Evolutionary conservation across 2,329 filamentous ascomycete species (phyloP), one percentile per base, ranked within the genome.

Genomic region (Pseudogymnoascus sp.): DNA sequence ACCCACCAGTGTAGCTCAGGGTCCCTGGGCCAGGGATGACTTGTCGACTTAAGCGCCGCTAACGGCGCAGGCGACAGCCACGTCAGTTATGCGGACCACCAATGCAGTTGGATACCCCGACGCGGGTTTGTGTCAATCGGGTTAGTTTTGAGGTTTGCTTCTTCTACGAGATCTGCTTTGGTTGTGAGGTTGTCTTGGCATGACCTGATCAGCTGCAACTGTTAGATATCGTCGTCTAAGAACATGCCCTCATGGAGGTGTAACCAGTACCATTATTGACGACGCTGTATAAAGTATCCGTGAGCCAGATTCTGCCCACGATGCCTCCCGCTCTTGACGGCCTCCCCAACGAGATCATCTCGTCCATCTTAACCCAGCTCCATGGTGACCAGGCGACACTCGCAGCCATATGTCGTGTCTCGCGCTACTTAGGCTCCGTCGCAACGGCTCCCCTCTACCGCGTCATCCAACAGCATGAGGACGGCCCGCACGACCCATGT

Each of bases 261-360:
- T 26, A 28, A 13, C 21, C 23, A 48, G 9, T 10, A 9, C 41
- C 23, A 48, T 48, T 48, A 15, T 52, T 30, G 6, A 33, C 45
- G 26, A 30, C 26, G 45, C n/a, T 33, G 23, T 10, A 12, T 30
- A 2, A 33, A 33, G 19, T 52, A 30, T 33, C 26, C 5, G n/a
- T 19, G 26, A n/a, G 26, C 26, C 13, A 52, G 45, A 26, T 33
- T 52, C 15, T 26, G 19, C n/a, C 12, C 26, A 52, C 45, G 4
- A 52, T 52, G 45, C 9, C 26, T 30, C 26, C 15, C 23, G n/a
- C 23, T 30, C 26, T 52, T 52, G 45, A 52, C 1, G 15, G 26
- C 45, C 45, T 52, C 26, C 45, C 45, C 26, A 52, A 52, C 15
- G 45, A 52, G 45, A 52, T 52, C 45, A 52, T 52, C 45, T 52